Evolutionary conservation across 192 early-diverging fungal species (phyloP).

Genomic region (Diversispora epigaea): DNA sequence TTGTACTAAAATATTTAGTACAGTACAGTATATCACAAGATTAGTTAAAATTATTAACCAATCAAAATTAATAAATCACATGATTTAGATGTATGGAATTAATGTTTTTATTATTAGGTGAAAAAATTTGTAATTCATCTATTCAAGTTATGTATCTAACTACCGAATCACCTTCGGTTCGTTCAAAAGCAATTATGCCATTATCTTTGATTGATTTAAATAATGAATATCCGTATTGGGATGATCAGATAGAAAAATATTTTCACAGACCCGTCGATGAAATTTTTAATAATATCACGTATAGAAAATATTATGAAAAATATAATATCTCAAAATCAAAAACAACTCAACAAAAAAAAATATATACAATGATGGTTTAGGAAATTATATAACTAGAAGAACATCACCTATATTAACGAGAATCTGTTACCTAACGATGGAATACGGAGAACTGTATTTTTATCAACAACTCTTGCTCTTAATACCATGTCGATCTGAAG

Average conservation of each 20-base stretch:
- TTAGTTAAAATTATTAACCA: too few relatives aligned
- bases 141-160: not conserved
- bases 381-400: too few relatives aligned
- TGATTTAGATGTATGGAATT: too few relatives aligned
- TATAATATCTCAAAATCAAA: too few relatives aligned
- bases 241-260: not conserved
- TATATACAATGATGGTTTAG: too few relatives aligned
- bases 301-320: too few relatives aligned
- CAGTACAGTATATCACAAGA: too few relatives aligned
- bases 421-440: not conserved
- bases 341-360: too few relatives aligned
- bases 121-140: not conserved
- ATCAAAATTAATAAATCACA: too few relatives aligned
- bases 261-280: too few relatives aligned
- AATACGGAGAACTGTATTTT: not conserved
- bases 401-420: not conserved
- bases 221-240: not conserved
- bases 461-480: not conserved
- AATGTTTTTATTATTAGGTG: constrained; percentile 8
- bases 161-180: not conserved
- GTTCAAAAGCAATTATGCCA: not conserved
- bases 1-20: too few relatives aligned
- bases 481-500: constrained; percentile 1
- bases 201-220: not conserved
- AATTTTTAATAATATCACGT: too few relatives aligned